A percentile compares a stretch with the other conserved stretches of the same genome.
Conservation (phyloP, 805 yeast genomes). For the Wickerhamia fluorescens region DNA sequence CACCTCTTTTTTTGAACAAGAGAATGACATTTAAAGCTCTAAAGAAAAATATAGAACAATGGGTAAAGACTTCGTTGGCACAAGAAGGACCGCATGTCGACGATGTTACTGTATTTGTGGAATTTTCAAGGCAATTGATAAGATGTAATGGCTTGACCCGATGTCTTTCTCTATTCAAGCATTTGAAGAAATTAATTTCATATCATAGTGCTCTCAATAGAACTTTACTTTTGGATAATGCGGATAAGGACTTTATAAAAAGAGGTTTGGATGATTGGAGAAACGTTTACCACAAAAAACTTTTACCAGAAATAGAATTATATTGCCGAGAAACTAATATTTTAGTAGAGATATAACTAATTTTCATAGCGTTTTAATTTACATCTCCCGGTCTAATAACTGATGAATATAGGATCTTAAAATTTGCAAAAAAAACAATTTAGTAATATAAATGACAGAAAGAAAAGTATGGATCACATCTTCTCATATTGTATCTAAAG, state of each 20-base stretch:
- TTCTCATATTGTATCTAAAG: slow-evolving; percentile 10
- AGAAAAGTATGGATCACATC: slow-evolving; percentile 17
- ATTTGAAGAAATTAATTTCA: slow-evolving; percentile 2
- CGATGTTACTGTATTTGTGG: slow-evolving; percentile 18
- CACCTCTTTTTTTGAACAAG: slow-evolving; percentile 6
- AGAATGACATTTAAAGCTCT: slow-evolving; percentile 2
- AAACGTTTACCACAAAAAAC: slow-evolving; percentile 3
- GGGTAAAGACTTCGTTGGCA: slow-evolving; percentile 19
- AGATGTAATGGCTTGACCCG: slow-evolving; percentile 9
- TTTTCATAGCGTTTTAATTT: too few relatives aligned
- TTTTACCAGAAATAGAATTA: slow-evolving; percentile 3
- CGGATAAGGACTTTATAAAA: too few relatives aligned
- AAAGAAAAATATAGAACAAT: slow-evolving; percentile 13
- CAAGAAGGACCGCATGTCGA: slow-evolving; percentile 32
- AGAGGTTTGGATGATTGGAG: slow-evolving; percentile 17
- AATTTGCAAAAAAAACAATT: too few relatives aligned
- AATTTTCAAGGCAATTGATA: slow-evolving; percentile 13
- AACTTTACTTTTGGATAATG: too few relatives aligned
- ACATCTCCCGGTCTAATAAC: too few relatives aligned
- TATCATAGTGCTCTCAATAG: slow-evolving; percentile 5
- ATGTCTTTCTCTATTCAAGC: slow-evolving; percentile 13
- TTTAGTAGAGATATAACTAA: too few relatives aligned
- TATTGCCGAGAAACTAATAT: slow-evolving; percentile 6
- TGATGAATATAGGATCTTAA: too few relatives aligned
- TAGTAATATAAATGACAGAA: slow-evolving; percentile 1